Evolutionary conservation across 768 basidiomycete species (phyloP).

Genomic region (Tricholoma flavovirens): DNA sequence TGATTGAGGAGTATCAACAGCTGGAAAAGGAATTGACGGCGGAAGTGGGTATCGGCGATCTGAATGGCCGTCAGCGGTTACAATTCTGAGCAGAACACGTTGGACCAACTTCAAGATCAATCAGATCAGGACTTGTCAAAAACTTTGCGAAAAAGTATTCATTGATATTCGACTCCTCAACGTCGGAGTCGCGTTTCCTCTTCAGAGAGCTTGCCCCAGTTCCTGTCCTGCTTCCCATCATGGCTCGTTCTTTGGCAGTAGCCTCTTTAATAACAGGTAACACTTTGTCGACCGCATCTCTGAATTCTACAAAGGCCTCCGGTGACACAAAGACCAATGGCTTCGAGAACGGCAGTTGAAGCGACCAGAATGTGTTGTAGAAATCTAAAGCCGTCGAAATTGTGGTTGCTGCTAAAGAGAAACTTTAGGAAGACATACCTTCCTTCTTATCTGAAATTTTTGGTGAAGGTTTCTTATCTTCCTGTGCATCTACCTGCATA

Average conservation of each 20-base stretch:
- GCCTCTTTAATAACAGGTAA: conserved; percentile 80
- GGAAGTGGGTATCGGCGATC: conserved; percentile 89
- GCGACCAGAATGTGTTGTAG: conserved; percentile 85
- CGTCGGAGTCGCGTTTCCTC: conserved; percentile 59
- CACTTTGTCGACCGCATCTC: conserved; percentile 63
- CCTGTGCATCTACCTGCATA: conserved; percentile 56
- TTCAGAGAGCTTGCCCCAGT: conserved; percentile 41
- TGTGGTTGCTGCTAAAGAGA: neutral
- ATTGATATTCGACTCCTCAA: conserved; percentile 46
- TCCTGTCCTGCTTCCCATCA: conserved; percentile 70
- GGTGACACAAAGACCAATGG: conserved; percentile 63
- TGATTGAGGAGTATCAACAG: conserved; percentile 73
- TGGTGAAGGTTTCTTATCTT: conserved; percentile 28
- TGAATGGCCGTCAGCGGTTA: conserved; percentile 22
- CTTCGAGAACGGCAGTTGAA: conserved; percentile 80
- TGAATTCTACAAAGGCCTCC: conserved; percentile 57
- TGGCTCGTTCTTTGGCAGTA: conserved; percentile 80
- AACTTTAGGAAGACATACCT: conserved; percentile 33
- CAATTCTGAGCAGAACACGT: conserved; percentile 2
- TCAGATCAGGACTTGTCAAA: conserved; percentile 78
- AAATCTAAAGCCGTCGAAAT: conserved; percentile 45
- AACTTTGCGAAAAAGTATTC: conserved; percentile 96
- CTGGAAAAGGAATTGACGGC: conserved; percentile 89
- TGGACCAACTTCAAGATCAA: conserved; percentile 74
- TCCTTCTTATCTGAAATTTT: conserved; percentile 49